phyloP scores from a whole-genome alignment of 2,329 filamentous ascomycete genomes.

The Trichoderma hamatum region DNA sequence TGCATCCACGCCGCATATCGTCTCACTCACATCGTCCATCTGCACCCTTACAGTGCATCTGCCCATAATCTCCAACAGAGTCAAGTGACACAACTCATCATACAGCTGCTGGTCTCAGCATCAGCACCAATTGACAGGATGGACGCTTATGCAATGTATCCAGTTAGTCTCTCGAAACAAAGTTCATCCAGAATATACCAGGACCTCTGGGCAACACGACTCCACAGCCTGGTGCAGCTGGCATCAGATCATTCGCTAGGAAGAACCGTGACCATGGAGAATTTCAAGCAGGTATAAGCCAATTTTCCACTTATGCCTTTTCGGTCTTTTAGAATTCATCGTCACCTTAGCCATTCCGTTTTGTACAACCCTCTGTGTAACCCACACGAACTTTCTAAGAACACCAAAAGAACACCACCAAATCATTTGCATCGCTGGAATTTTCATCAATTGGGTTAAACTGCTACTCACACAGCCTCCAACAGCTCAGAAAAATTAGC shows the following conservation, averaged over 20 bases:
- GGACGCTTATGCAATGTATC: conserved; percentile 58
- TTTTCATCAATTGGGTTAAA: neutral
- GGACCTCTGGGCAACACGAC: conserved; percentile 50
- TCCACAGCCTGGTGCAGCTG: conserved; percentile 41
- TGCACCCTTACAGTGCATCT: neutral
- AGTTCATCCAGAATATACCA: conserved; percentile 53
- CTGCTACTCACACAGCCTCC: conserved; percentile 16
- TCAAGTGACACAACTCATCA: conserved; percentile 15
- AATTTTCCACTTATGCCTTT: neutral
- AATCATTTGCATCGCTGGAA: neutral
- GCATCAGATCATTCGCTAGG: conserved; percentile 38
- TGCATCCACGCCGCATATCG: neutral
- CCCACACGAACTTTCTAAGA: neutral
- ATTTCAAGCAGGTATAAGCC: conserved; percentile 43
- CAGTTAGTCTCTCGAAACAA: conserved; percentile 48
- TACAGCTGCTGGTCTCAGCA: neutral
- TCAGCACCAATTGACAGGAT: conserved; percentile 36
- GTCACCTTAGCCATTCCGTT: neutral
- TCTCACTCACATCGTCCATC: neutral
- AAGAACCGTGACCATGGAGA: conserved; percentile 38
- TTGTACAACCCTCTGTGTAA: neutral
- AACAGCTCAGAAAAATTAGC: conserved; percentile 17
- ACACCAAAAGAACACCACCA: neutral
- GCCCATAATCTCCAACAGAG: neutral
- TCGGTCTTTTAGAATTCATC: neutral